These are phyloP conservation scores for Camelina hispida DNA, from an alignment of 345 rosid genomes.

Conservation along the genomic window DNA sequence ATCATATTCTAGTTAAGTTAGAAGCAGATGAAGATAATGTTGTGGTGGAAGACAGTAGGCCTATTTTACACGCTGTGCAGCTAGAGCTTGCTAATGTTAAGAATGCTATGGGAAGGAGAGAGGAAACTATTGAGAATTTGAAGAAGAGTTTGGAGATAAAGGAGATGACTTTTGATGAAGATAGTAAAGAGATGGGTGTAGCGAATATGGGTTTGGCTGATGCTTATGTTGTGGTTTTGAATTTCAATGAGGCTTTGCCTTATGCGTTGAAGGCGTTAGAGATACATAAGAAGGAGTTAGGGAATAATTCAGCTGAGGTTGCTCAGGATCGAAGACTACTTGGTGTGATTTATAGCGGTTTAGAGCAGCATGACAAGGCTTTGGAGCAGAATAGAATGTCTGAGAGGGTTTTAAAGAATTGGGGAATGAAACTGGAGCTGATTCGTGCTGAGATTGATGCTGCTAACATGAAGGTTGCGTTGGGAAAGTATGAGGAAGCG, in stretches of 20 bases:
- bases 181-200: conserved; percentile 77
- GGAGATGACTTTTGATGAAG: conserved; percentile 68
- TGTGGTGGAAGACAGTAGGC: conserved; percentile 61
- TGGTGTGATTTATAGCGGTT: conserved; percentile 86
- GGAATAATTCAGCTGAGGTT: conserved; percentile 82
- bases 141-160: conserved; percentile 81
- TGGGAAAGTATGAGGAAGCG: conserved; percentile 82
- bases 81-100: conserved; percentile 84
- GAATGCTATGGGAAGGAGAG: conserved; percentile 90
- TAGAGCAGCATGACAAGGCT: conserved; percentile 89
- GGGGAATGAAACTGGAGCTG: conserved; percentile 81
- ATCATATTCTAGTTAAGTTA: conserved; percentile 62
- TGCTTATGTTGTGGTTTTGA: conserved; percentile 80
- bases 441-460: conserved; percentile 83
- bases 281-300: conserved; percentile 71
- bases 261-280: conserved; percentile 73
- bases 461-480: conserved; percentile 86
- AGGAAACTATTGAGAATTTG: conserved; percentile 82
- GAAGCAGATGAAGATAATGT: conserved; percentile 56
- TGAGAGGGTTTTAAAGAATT: conserved; percentile 71
- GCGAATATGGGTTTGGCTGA: conserved; percentile 77
- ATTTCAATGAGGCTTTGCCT: conserved; percentile 83
- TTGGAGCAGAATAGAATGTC: conserved; percentile 82
- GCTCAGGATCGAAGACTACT: conserved; percentile 84
- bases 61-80: conserved; percentile 75